Conservation (phyloP, 2,329 filamentous ascomycete species). For the Ilyonectria mors-panacis region DNA sequence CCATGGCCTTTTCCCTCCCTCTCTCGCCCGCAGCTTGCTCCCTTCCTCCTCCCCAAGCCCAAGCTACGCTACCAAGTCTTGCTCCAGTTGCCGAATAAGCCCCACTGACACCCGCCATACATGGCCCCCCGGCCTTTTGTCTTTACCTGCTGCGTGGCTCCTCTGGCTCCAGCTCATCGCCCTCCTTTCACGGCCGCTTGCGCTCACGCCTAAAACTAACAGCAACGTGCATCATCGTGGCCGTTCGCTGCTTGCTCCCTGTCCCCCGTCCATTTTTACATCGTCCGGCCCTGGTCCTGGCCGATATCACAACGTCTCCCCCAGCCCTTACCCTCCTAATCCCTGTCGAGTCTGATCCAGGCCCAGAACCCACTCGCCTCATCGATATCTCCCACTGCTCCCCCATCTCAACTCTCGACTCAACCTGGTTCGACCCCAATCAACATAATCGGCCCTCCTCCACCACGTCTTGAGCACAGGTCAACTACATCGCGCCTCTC, state of each 20-base stretch:
- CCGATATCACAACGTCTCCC: constrained; percentile 31
- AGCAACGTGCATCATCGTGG: constrained; percentile 43
- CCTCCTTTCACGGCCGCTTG: constrained; percentile 36
- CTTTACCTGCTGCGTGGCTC: constrained; percentile 47
- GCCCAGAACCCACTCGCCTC: constrained; percentile 34
- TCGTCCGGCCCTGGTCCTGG: constrained; percentile 29
- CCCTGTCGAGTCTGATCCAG: constrained; percentile 30
- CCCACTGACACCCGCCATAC: constrained; percentile 46
- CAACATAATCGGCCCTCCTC: constrained; percentile 27
- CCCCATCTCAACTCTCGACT: constrained; percentile 28
- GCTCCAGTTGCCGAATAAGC: constrained; percentile 41
- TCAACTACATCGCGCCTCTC: constrained; percentile 17
- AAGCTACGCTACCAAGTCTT: constrained; percentile 7
- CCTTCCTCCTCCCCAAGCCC: constrained; percentile 28
- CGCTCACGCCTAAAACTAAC: constrained; percentile 44
- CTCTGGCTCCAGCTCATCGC: constrained; percentile 38
- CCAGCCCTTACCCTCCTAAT: constrained; percentile 34
- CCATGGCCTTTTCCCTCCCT: constrained; percentile 27
- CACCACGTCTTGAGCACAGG: constrained; percentile 26
- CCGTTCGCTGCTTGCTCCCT: constrained; percentile 34
- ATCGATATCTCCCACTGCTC: constrained; percentile 28
- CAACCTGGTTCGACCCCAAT: constrained; percentile 14
- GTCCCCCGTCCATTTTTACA: constrained; percentile 30
- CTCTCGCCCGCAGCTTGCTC: neutral
- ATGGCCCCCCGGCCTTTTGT: constrained; percentile 40